Evolutionary conservation across 2,329 filamentous ascomycete species (phyloP).

Genomic region (Zopfia rhizophila): DNA sequence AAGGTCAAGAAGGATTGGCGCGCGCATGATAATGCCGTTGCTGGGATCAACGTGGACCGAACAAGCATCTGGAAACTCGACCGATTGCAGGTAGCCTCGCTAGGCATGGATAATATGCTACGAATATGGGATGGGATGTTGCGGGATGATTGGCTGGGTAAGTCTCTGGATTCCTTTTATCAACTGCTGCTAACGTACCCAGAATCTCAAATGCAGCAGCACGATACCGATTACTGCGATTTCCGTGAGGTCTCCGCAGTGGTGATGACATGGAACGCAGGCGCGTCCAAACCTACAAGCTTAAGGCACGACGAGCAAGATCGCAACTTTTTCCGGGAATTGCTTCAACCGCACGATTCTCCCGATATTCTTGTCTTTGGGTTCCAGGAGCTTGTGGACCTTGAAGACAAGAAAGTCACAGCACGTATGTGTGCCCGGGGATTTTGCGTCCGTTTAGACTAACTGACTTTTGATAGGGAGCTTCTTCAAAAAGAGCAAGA

Average conservation of each 20-base stretch:
- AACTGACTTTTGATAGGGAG: conserved; percentile 65
- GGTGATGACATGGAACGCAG: conserved; percentile 96
- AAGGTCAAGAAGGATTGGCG: conserved; percentile 93
- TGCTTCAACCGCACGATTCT: conserved; percentile 78
- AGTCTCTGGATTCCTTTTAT: conserved; percentile 30
- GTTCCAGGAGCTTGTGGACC: conserved; percentile 97
- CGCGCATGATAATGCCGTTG: conserved; percentile 85
- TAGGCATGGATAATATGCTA: conserved; percentile 87
- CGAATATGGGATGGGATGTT: conserved; percentile 92
- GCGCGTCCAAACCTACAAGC: conserved; percentile 89
- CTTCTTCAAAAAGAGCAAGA: conserved; percentile 79
- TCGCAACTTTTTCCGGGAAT: conserved; percentile 80
- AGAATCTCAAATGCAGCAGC: conserved; percentile 86
- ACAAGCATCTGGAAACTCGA: conserved; percentile 88
- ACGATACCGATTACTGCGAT: conserved; percentile 83
- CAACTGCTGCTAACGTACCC: conserved; percentile 22
- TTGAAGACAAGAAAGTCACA: conserved; percentile 96
- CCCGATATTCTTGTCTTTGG: conserved; percentile 95
- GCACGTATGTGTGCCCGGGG: conserved; percentile 69
- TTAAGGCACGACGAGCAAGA: conserved; percentile 77
- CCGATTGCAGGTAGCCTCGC: conserved; percentile 82
- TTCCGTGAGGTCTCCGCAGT: conserved; percentile 84
- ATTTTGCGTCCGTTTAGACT: background rate
- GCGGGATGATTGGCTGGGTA: conserved; percentile 90
- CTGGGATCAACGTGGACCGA: conserved; percentile 79